Conservation (phyloP, 1,139 yeast genomes). For the Taiozyma sp. region DNA sequence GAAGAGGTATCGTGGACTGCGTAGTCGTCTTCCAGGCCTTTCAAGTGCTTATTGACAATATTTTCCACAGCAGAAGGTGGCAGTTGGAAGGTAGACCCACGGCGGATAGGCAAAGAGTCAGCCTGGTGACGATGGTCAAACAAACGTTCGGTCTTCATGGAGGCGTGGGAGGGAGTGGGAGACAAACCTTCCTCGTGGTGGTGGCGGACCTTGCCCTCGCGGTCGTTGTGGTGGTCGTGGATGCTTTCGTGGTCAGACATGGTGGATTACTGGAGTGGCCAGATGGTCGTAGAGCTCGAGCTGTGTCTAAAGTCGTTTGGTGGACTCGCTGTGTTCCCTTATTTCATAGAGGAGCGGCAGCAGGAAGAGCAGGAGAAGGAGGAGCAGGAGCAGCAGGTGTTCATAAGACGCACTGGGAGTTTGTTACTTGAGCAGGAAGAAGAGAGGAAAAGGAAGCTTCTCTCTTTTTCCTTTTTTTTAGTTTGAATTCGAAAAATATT, state of each 20-base stretch:
- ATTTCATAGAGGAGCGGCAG: slow-evolving; percentile 1
- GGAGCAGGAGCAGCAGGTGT: background rate
- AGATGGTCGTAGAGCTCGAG: background rate
- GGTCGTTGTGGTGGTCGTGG: slow-evolving; percentile 8
- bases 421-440: background rate
- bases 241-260: slow-evolving; percentile 26
- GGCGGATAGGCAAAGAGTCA: slow-evolving; percentile 37
- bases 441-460: background rate
- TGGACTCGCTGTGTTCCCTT: background rate
- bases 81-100: slow-evolving; percentile 17
- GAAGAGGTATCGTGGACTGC: slow-evolving; percentile 9
- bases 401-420: background rate
- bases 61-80: slow-evolving; percentile 20
- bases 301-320: background rate
- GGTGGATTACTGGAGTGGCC: background rate
- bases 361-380: background rate
- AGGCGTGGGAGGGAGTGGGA: slow-evolving; percentile 16
- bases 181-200: slow-evolving; percentile 3
- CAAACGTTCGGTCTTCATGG: slow-evolving; percentile 37
- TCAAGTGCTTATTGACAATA: slow-evolving; percentile 5
- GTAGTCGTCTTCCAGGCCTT: slow-evolving; percentile 6
- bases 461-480: background rate
- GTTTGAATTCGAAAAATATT: background rate
- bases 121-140: slow-evolving; percentile 56
- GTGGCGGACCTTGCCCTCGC: slow-evolving; percentile 1